phyloP scores from a whole-genome alignment of 1,139 yeast genomes.

The Candida gigantensis region DNA sequence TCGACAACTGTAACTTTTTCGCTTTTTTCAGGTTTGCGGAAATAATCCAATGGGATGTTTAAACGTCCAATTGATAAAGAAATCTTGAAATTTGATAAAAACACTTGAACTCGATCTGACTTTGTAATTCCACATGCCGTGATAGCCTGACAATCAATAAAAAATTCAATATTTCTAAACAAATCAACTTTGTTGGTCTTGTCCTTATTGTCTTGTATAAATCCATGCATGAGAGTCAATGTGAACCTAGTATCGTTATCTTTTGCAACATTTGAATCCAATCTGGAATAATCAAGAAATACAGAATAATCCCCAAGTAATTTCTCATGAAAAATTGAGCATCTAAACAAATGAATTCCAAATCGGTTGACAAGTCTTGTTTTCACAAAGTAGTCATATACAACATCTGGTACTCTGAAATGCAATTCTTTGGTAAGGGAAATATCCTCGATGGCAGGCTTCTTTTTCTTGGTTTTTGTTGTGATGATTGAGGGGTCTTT shows the following conservation, averaged over 20 bases:
- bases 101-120: slow-evolving; percentile 14
- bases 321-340: slow-evolving; percentile 22
- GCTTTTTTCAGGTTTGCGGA: slow-evolving; percentile 10
- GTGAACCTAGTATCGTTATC: slow-evolving; percentile 25
- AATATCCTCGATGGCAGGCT: slow-evolving; percentile 4
- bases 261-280: slow-evolving; percentile 25
- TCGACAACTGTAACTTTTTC: neutral
- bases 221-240: slow-evolving; percentile 33
- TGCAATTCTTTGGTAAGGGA: slow-evolving; percentile 11
- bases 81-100: slow-evolving; percentile 21
- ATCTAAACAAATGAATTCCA: slow-evolving; percentile 30
- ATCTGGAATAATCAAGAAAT: slow-evolving; percentile 31
- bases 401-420: slow-evolving; percentile 12
- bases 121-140: slow-evolving; percentile 21
- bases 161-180: slow-evolving; percentile 36
- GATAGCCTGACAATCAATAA: slow-evolving; percentile 26
- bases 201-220: slow-evolving; percentile 22
- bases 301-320: slow-evolving; percentile 19
- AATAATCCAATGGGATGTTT: slow-evolving; percentile 26
- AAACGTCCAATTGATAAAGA: slow-evolving; percentile 27
- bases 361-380: slow-evolving; percentile 32
- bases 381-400: slow-evolving; percentile 19
- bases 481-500: neutral
- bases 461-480: neutral
- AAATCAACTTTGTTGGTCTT: slow-evolving; percentile 17